Conservation (phyloP, 2,329 filamentous ascomycete genomes). For the Proliferodiscus dingleyae region DNA sequence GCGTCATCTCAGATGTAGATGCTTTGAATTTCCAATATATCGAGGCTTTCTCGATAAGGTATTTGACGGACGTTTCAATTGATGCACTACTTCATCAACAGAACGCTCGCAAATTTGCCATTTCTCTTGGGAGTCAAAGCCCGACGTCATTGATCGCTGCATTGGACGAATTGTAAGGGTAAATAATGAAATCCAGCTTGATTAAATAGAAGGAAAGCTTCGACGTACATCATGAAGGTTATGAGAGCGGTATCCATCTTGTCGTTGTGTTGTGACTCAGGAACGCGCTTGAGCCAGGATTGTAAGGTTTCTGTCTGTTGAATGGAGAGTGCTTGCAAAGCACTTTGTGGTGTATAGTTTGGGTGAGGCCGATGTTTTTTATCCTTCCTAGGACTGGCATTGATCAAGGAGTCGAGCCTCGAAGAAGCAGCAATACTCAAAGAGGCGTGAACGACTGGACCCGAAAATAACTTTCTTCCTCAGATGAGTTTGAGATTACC, state of each 20-base stretch:
- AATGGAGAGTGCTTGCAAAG: background rate
- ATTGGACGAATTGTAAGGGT: too few species aligned
- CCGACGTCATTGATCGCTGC: too few species aligned
- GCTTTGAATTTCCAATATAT: too few species aligned
- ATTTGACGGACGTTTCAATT: background rate
- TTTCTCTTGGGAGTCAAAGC: background rate
- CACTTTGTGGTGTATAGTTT: background rate
- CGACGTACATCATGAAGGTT: constrained; percentile 63
- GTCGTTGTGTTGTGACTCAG: constrained; percentile 8
- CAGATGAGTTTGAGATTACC: constrained; percentile 16
- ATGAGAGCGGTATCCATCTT: constrained; percentile 53
- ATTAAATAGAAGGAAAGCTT: constrained; percentile 12
- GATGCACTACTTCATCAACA: background rate
- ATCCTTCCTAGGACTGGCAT: background rate
- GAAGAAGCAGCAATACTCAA: background rate
- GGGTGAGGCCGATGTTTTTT: constrained; percentile 15
- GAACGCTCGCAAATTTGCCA: background rate
- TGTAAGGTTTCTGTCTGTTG: background rate
- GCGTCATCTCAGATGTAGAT: too few species aligned
- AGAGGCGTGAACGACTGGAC: background rate
- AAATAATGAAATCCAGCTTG: background rate
- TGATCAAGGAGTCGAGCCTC: background rate
- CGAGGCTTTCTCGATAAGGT: too few species aligned
- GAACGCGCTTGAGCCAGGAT: constrained; percentile 14
- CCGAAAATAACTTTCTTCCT: constrained; percentile 2